Conservation (phyloP, 306 rosid species). For the Inga oerstediana region DNA sequence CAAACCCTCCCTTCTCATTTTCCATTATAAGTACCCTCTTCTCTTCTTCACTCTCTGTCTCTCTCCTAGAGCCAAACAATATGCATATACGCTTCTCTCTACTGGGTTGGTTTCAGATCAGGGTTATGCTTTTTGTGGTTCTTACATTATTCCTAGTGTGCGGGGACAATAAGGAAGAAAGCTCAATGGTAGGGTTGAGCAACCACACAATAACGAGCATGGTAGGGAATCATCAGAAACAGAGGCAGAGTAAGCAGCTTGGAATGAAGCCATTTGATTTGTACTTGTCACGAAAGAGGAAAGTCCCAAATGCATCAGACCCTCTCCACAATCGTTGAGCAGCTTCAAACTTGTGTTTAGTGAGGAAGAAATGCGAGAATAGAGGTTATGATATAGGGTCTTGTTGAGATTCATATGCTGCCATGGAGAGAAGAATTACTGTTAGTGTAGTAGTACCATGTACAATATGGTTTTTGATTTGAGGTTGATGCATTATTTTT, state of each 20-base stretch:
- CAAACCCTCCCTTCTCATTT: background rate
- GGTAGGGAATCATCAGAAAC: constrained; percentile 35
- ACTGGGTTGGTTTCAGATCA: constrained; percentile 34
- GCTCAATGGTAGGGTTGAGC: constrained; percentile 13
- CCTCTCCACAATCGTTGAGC: constrained; percentile 94
- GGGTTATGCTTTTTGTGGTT: constrained; percentile 46
- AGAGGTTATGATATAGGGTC: background rate
- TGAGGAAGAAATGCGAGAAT: constrained; percentile 16
- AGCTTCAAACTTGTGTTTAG: constrained; percentile 8
- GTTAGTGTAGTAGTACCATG: background rate
- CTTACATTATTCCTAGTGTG: constrained; percentile 43
- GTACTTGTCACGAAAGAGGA: constrained; percentile 67
- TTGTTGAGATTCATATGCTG: background rate
- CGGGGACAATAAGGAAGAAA: constrained; percentile 39
- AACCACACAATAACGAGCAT: background rate
- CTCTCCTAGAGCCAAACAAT: constrained; percentile 11
- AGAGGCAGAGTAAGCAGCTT: constrained; percentile 17
- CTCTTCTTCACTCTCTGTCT: background rate
- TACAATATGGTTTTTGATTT: background rate
- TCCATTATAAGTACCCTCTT: constrained; percentile 24
- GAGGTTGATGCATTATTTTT: constrained; percentile 28
- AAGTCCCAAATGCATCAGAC: constrained; percentile 88
- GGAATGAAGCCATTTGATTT: constrained; percentile 36
- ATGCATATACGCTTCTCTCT: constrained; percentile 54
- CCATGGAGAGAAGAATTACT: constrained; percentile 5